These are phyloP conservation scores for Lippia alba DNA, from an alignment of 305 asterid species.

Conservation along the genomic window DNA sequence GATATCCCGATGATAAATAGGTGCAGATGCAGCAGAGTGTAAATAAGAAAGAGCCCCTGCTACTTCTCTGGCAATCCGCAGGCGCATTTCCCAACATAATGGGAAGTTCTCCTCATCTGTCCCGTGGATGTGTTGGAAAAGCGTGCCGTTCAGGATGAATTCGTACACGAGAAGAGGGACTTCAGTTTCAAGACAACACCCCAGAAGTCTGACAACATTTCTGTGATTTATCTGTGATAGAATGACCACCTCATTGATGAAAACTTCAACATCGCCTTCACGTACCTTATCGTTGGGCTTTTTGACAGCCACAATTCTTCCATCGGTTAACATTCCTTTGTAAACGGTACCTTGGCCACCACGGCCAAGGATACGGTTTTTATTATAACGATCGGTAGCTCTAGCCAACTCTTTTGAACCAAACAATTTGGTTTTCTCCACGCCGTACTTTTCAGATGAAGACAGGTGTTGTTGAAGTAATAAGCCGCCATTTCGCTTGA, in stretches of 20 bases:
- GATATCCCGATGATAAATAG: constrained; percentile 41
- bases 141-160: constrained; percentile 45
- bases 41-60: constrained; percentile 42
- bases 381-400: constrained; percentile 47
- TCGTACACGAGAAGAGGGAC: constrained; percentile 48
- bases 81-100: constrained; percentile 37
- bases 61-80: constrained; percentile 37
- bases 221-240: constrained; percentile 46
- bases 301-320: constrained; percentile 50
- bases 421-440: constrained; percentile 44
- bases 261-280: constrained; percentile 39
- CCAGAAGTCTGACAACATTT: constrained; percentile 42
- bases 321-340: constrained; percentile 44
- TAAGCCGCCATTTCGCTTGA: constrained; percentile 47
- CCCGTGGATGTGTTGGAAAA: constrained; percentile 42
- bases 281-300: constrained; percentile 42
- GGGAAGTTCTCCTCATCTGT: constrained; percentile 39
- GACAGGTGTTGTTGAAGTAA: constrained; percentile 45
- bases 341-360: constrained; percentile 57
- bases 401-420: constrained; percentile 35
- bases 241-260: constrained; percentile 47
- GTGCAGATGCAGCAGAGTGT: constrained; percentile 39
- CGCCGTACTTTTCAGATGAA: constrained; percentile 33
- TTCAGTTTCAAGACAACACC: constrained; percentile 48
- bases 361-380: constrained; percentile 45